These are phyloP conservation scores for Cystobasidium ongulense DNA, from an alignment of 768 basidiomycete genomes.

Conservation along the genomic window DNA sequence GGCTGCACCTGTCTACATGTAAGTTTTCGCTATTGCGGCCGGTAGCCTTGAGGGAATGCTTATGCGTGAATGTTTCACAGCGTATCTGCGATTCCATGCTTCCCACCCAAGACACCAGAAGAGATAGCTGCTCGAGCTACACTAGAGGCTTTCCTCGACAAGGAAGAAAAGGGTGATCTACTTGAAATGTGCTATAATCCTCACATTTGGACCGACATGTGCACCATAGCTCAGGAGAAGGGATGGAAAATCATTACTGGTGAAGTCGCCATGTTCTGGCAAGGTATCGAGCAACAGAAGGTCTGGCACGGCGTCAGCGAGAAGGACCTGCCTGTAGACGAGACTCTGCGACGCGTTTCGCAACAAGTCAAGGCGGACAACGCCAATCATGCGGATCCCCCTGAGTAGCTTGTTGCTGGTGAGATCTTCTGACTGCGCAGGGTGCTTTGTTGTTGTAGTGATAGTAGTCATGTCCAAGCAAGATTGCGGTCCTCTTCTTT, in stretches of 20 bases:
- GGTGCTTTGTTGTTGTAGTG: not conserved
- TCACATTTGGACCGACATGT: conserved; percentile 35
- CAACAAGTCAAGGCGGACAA: conserved; percentile 39
- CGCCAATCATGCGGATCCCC: conserved; percentile 27
- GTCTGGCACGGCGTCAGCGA: conserved; percentile 38
- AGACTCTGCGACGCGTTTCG: conserved; percentile 37
- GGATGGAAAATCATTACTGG: conserved; percentile 40
- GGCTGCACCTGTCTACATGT: conserved; percentile 35
- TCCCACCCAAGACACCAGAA: conserved; percentile 35
- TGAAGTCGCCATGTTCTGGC: conserved; percentile 39
- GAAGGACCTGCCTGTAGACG: conserved; percentile 36
- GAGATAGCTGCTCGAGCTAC: conserved; percentile 40
- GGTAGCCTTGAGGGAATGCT: not conserved
- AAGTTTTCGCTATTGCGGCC: not conserved
- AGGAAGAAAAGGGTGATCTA: conserved; percentile 40
- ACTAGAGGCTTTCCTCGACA: conserved; percentile 33
- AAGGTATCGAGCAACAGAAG: conserved; percentile 41
- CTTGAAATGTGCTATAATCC: conserved; percentile 42
- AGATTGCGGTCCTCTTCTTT: too few relatives aligned
- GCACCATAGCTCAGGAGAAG: conserved; percentile 33
- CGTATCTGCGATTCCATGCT: conserved; percentile 39
- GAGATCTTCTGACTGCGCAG: not conserved
- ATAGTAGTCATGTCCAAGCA: too few relatives aligned
- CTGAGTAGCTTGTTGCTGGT: not conserved
- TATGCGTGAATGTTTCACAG: conserved; percentile 33